phyloP scores from a whole-genome alignment of 306 rosid genomes.

The Cyclanthera cordifolia region DNA sequence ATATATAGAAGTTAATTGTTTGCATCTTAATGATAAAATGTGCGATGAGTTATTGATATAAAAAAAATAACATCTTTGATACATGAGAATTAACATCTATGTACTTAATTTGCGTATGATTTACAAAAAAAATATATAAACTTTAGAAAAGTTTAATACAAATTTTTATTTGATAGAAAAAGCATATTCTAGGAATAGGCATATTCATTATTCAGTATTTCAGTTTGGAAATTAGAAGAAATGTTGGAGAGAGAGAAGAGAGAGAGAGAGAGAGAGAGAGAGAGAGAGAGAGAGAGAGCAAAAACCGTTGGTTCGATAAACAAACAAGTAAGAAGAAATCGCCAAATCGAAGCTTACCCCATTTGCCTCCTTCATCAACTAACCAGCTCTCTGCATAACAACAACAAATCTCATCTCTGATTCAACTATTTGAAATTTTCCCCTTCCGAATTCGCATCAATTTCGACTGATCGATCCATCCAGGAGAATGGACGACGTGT shows the following conservation, averaged over 20 bases:
- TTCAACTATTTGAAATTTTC: too few relatives aligned
- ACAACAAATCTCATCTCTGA: background rate
- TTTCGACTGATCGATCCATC: background rate
- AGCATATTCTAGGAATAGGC: background rate
- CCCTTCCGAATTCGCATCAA: background rate
- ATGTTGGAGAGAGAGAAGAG: background rate
- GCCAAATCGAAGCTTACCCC: background rate
- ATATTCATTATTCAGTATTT: background rate
- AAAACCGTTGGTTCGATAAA: background rate
- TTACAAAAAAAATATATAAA: too few relatives aligned
- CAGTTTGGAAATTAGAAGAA: background rate
- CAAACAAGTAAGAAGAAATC: background rate
- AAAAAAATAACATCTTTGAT: too few relatives aligned
- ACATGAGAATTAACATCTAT: too few relatives aligned
- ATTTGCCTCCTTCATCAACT: background rate
- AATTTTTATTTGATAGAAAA: background rate
- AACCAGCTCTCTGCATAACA: background rate
- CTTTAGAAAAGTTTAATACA: too few relatives aligned
- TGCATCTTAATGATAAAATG: too few relatives aligned
- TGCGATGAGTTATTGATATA: too few relatives aligned
- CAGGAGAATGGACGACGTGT: slow-evolving; percentile 22
- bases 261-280: too few relatives aligned
- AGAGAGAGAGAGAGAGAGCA: background rate
- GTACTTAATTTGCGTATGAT: too few relatives aligned
- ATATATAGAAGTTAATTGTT: too few relatives aligned